These are phyloP conservation scores for Ilex asprella DNA, from an alignment of 257 asterid genomes.

Conservation along the genomic window DNA sequence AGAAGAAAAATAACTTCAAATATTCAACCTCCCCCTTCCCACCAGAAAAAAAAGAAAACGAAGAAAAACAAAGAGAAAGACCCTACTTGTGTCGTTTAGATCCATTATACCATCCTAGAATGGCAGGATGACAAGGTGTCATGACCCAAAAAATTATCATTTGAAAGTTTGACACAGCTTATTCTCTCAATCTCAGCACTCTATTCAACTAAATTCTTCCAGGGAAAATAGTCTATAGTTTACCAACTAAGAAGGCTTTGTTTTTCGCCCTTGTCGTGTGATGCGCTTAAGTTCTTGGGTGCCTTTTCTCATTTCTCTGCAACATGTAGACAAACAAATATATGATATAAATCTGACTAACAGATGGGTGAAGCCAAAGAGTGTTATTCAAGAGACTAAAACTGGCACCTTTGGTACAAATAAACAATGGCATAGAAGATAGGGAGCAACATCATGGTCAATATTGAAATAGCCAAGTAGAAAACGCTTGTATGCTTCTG, in stretches of 20 bases:
- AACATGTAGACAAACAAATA: constrained; percentile 13
- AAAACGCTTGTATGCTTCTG: constrained; percentile 74
- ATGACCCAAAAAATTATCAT: too few species aligned
- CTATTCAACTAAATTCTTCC: too few species aligned
- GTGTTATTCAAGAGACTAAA: constrained; percentile 13
- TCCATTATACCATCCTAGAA: too few species aligned
- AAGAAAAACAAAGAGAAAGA: too few species aligned
- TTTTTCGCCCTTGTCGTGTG: constrained; percentile 48
- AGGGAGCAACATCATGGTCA: constrained; percentile 81
- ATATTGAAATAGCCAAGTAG: constrained; percentile 59
- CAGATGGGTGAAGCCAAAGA: neutral
- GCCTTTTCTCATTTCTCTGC: constrained; percentile 58
- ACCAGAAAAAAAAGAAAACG: too few species aligned
- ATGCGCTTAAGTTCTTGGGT: constrained; percentile 64
- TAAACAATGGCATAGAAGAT: constrained; percentile 61
- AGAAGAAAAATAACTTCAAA: too few species aligned
- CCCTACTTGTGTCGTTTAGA: too few species aligned
- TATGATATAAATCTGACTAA: neutral
- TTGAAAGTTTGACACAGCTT: too few species aligned
- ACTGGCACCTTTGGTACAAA: constrained; percentile 60
- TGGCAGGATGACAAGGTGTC: too few species aligned
- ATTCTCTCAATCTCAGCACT: too few species aligned
- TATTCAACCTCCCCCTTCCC: too few species aligned
- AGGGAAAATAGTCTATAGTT: too few species aligned
- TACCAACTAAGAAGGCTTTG: constrained; percentile 57